Evolutionary conservation across 2,329 filamentous ascomycete genomes (phyloP), one percentile per base, ranked within the genome.

Genomic region (Sphaerulina populicola): DNA sequence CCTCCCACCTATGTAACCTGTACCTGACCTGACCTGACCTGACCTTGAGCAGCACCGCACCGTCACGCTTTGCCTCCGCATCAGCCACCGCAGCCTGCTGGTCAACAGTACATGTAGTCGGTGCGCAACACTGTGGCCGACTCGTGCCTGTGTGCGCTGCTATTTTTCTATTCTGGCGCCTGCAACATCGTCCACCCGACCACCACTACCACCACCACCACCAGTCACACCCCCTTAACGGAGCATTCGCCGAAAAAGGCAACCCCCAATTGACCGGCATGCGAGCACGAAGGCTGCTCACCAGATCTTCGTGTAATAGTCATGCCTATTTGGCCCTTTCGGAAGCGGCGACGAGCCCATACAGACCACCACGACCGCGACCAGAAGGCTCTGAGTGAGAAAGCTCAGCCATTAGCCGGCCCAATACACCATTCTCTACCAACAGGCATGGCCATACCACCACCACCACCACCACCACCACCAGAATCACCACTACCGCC

Each of bases 271-370:
- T 29, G 18, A 40, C n/a, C 46, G 46, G 46, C 38, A 49, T 49
- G 46, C 29, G 46, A 49, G 30, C 5, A 9, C 31, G 27, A 37
- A 35, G 15, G 29, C 38, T 21, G 46, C 39, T 31, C 15, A 49
- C 10, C 46, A 43, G 27, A 35, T 23, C 30, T 33, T 27, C 38
- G 45, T 48, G 45, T 37, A 27, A 37, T 48, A 65, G 65, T 60
- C 62, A 91, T 91, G 86, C 81, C 83, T 67, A 74, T 90, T 69
- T 94, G 88, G 88, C 86, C 83, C 55, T 94, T 94, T 70, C 83
- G 78, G 71, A 83, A 79, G 71, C 83, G 81, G 70, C 80, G 80
- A 68, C 57, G 65, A 44, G 51, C 49, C 48, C 56, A 42, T 23
- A 41, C 53, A 30, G 21, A 44, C 40, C 40, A 40, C 49, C 45